Evolutionary conservation across 805 yeast genomes (phyloP).

Genomic region (Lipomyces oligophaga): DNA sequence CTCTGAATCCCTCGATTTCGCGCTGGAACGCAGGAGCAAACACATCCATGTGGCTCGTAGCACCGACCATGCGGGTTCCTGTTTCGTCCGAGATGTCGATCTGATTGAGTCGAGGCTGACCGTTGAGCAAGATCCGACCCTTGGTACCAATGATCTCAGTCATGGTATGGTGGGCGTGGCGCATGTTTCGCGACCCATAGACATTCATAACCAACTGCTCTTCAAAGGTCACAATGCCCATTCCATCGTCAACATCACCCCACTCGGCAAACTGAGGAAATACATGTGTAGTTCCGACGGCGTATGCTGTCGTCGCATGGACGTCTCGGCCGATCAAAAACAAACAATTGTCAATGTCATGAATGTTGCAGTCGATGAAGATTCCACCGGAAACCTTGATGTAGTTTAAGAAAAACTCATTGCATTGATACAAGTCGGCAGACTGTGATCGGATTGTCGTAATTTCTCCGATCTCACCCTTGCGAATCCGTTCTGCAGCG

Average conservation of each 20-base stretch:
- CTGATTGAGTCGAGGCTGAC: slow-evolving; percentile 18
- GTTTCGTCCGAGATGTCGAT: slow-evolving; percentile 19
- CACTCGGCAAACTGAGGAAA: slow-evolving; percentile 28
- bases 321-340: slow-evolving; percentile 26
- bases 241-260: slow-evolving; percentile 31
- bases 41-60: slow-evolving; percentile 19
- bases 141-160: slow-evolving; percentile 31
- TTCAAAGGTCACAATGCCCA: slow-evolving; percentile 27
- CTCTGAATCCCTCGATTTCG: slow-evolving; percentile 24
- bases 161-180: slow-evolving; percentile 30
- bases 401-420: slow-evolving; percentile 25
- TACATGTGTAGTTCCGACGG: slow-evolving; percentile 28
- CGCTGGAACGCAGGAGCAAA: slow-evolving; percentile 16
- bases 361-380: slow-evolving; percentile 30
- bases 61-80: slow-evolving; percentile 23
- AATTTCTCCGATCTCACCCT: slow-evolving; percentile 28
- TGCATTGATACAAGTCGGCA: slow-evolving; percentile 18
- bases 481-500: slow-evolving; percentile 22
- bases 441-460: slow-evolving; percentile 28
- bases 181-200: slow-evolving; percentile 27
- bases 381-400: slow-evolving; percentile 32
- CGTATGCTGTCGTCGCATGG: slow-evolving; percentile 24
- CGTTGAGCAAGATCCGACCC: slow-evolving; percentile 28
- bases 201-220: slow-evolving; percentile 22
- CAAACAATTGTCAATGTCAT: slow-evolving; percentile 30